Percentiles rank a stretch among this genome's conserved stretches.
Conservation (phyloP, 257 asterid genomes). For the Salvia miltiorrhiza region DNA sequence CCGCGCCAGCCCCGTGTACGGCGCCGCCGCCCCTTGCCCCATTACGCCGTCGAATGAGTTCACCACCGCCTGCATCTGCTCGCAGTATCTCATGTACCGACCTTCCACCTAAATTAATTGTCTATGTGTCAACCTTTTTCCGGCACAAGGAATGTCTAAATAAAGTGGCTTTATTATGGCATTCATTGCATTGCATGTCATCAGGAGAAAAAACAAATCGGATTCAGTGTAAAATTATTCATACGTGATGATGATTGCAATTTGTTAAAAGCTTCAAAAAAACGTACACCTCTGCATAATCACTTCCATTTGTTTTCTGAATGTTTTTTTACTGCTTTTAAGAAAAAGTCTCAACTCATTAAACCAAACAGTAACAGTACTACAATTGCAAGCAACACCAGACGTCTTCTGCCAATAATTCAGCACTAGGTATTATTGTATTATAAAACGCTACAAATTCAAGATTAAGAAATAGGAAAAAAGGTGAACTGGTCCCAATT, state of each 20-base stretch:
- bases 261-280: constrained; percentile 8
- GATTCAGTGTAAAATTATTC: constrained; percentile 20
- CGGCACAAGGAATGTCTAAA: constrained; percentile 51
- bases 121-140: constrained; percentile 39
- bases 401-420: constrained; percentile 32
- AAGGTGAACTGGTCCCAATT: constrained; percentile 38
- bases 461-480: constrained; percentile 4
- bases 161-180: constrained; percentile 31
- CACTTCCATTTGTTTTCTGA: constrained; percentile 5
- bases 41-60: constrained; percentile 52
- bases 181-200: constrained; percentile 39
- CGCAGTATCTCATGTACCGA: constrained; percentile 61
- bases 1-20: constrained; percentile 66
- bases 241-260: background rate
- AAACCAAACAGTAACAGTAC: background rate
- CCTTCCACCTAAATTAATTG: constrained; percentile 52
- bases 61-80: constrained; percentile 71
- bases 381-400: constrained; percentile 4
- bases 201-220: constrained; percentile 7
- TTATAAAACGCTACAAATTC: background rate
- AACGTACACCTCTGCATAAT: background rate
- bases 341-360: constrained; percentile 10
- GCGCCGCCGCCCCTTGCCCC: constrained; percentile 60
- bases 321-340: constrained; percentile 16
- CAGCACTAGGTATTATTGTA: constrained; percentile 18